A percentile compares a stretch with the other conserved stretches of the same genome.
These are phyloP conservation scores for Ganoderma multipileum DNA, from an alignment of 1,284 basidiomycete genomes.

Conservation along the genomic window DNA sequence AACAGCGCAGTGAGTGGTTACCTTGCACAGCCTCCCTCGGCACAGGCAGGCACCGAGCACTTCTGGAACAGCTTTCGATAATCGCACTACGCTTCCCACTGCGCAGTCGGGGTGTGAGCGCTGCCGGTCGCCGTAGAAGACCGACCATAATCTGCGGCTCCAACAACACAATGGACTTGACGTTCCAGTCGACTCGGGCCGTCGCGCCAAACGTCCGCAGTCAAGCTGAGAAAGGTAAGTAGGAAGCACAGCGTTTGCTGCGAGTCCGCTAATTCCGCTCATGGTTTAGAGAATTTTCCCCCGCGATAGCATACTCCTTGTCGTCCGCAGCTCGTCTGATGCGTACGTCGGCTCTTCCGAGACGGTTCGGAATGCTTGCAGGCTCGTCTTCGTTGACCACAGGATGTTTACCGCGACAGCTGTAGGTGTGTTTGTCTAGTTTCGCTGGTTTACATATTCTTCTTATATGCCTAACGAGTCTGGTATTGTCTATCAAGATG, in stretches of 20 bases:
- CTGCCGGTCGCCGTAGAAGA: not conserved
- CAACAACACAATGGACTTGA: not conserved
- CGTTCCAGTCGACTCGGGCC: not conserved
- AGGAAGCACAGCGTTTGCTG: not conserved
- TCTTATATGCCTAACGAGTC: not conserved
- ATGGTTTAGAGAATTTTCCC: not conserved
- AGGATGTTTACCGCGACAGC: not conserved
- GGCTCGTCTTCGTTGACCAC: not conserved
- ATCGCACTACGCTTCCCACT: not conserved
- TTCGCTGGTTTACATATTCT: no score
- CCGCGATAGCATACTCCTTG: not conserved
- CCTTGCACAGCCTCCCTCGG: not conserved
- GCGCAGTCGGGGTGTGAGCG: not conserved
- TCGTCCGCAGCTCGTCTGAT: not conserved
- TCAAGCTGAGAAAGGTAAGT: not conserved
- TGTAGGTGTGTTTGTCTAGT: not conserved
- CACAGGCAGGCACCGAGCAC: not conserved
- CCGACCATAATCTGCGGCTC: not conserved
- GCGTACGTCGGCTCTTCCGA: not conserved
- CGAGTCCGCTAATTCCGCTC: not conserved
- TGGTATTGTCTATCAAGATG: not conserved
- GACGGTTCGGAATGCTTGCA: not conserved
- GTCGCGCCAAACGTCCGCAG: not conserved
- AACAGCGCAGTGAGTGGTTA: slow-evolving; percentile 3
- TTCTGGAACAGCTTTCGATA: not conserved